Conservation (phyloP, 1,284 basidiomycete genomes). For the Phylloporus sp. region DNA sequence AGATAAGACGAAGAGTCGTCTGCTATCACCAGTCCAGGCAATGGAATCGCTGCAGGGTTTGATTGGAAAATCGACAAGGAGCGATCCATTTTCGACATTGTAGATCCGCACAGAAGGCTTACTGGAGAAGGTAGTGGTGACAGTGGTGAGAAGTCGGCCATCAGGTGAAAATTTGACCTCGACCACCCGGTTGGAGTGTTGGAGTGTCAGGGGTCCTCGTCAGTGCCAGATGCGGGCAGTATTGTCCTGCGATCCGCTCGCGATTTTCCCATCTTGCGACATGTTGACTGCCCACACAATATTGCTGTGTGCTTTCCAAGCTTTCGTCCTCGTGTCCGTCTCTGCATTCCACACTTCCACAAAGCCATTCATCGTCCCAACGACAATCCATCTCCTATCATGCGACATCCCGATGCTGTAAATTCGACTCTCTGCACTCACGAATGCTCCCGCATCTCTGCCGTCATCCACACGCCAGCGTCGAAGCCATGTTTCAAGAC, state of each 20-base stretch:
- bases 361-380: neutral
- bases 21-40: too few relatives aligned
- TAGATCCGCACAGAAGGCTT: too few relatives aligned
- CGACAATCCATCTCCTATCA: neutral
- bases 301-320: neutral
- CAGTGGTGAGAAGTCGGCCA: too few relatives aligned
- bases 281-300: neutral
- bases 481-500: neutral
- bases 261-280: slow-evolving; percentile 7
- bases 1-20: too few relatives aligned
- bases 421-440: neutral
- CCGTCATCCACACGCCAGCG: neutral
- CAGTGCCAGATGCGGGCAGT: slow-evolving; percentile 16
- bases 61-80: too few relatives aligned
- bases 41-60: too few relatives aligned
- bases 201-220: slow-evolving; percentile 1
- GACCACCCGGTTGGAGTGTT: neutral
- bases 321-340: neutral
- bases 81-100: too few relatives aligned
- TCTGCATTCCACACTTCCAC: neutral
- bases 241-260: slow-evolving; percentile 6
- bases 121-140: too few relatives aligned
- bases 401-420: neutral
- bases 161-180: too few relatives aligned
- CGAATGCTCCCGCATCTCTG: neutral